Base-by-base conservation (phyloP, 164 flowering plant species). In the Chimonanthus praecox region DNA sequence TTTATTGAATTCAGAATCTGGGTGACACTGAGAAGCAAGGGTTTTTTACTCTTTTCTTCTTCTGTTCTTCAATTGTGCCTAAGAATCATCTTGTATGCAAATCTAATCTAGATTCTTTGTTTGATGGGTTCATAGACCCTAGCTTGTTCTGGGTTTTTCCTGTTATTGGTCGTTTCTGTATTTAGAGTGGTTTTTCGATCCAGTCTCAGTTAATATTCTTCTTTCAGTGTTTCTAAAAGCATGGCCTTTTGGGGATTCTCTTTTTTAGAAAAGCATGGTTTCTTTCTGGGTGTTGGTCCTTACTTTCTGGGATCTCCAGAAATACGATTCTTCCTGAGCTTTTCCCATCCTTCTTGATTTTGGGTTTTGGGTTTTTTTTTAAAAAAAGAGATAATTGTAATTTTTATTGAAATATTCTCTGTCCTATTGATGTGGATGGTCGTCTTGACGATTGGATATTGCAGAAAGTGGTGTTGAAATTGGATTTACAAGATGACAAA, bases 391-490 rank as follows among this genome's bases (percentile, higher is more conserved):
- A 33, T 33, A 5, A n/a, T 20, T 3, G 16, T 62, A 7, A 3
- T 7, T 62, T 62, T 21, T 62, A 7, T 6, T 6, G 5, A 6
- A 21, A n/a, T 62, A 16, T 62, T 21, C 18, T 20, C 6, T 6
- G 6, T 62, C 64, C 20, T 20, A 62, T 62, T 5, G 33, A 7
- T 62, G 8, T 20, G 21, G 16, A 21, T 16, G 16, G 64, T n/a
- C 33, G 64, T 49, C 3, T 43, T 49, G 49, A 67, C 13, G 5
- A n/a, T 48, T 78, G 73, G 69, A 62, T 68, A 16, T 72, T 77
- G 72, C 92, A 93, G 97, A 90, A 91, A 80, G 33, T 90, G 71
- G 86, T 91, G 0, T 47, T 94, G 87, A 90, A 85, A 76, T 71
- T 94, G 82, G 92, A 89, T 72, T 78, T 94, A 77, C 83, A 84